Percentiles rank a stretch among this genome's conserved stretches.
phyloP scores from a whole-genome alignment of 2,329 filamentous ascomycete genomes.

The Talaromyces sp. region DNA sequence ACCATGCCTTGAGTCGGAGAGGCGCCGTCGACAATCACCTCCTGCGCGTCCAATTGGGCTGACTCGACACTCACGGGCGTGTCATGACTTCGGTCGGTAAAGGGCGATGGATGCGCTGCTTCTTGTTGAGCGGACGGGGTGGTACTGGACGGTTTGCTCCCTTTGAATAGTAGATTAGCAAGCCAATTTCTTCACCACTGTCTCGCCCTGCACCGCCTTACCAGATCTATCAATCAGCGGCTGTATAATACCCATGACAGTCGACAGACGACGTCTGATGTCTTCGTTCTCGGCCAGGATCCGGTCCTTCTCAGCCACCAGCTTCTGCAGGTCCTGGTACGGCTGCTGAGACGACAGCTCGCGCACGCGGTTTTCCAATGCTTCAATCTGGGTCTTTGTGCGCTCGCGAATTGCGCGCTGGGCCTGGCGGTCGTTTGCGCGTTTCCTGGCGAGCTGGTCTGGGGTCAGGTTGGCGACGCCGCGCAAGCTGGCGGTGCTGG shows the following conservation, averaged over 20 bases:
- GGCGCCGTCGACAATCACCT: slow-evolving; percentile 23
- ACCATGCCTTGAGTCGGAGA: slow-evolving; percentile 19
- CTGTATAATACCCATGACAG: slow-evolving; percentile 53
- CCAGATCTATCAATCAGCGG: slow-evolving; percentile 30
- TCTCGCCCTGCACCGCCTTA: background rate
- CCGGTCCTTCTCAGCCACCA: slow-evolving; percentile 67
- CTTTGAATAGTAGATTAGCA: background rate
- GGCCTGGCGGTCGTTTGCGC: slow-evolving; percentile 84
- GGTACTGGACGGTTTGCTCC: background rate
- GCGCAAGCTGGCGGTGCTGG: slow-evolving; percentile 45
- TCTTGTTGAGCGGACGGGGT: background rate
- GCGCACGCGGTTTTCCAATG: slow-evolving; percentile 63
- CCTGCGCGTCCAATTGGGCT: slow-evolving; percentile 20
- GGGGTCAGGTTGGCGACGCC: slow-evolving; percentile 83
- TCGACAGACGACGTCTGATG: slow-evolving; percentile 62
- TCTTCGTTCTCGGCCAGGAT: slow-evolving; percentile 75
- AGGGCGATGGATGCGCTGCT: slow-evolving; percentile 17
- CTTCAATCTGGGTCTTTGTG: slow-evolving; percentile 73
- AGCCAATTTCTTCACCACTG: background rate
- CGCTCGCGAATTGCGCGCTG: slow-evolving; percentile 79
- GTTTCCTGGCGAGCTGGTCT: slow-evolving; percentile 81
- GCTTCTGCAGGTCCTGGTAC: slow-evolving; percentile 74
- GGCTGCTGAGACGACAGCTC: slow-evolving; percentile 75
- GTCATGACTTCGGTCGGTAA: slow-evolving; percentile 20
- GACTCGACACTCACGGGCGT: slow-evolving; percentile 16